Conservation (phyloP, 2,329 filamentous ascomycete genomes). For the Aspergillus intermedius region DNA sequence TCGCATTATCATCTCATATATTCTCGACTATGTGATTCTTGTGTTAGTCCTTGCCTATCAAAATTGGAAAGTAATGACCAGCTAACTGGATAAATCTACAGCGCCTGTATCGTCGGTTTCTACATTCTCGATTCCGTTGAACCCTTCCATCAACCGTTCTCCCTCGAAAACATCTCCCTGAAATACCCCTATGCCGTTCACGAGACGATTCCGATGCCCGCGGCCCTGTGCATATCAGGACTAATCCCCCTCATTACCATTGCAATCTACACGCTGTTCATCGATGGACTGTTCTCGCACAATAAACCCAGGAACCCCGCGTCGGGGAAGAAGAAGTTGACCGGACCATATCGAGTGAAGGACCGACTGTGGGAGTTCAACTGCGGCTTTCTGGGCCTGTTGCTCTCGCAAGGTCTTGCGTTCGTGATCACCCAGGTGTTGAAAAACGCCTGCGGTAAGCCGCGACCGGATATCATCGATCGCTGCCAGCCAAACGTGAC, state of each 20-base stretch:
- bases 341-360: constrained; percentile 46
- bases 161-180: constrained; percentile 50
- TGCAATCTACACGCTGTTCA: constrained; percentile 49
- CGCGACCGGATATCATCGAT: constrained; percentile 53
- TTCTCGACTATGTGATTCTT: constrained; percentile 55
- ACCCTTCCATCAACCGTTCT: constrained; percentile 54
- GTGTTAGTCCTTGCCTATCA: constrained; percentile 37
- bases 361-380: constrained; percentile 58
- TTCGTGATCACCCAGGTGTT: constrained; percentile 53
- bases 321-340: constrained; percentile 33
- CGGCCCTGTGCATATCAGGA: constrained; percentile 45
- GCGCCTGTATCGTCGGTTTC: constrained; percentile 47
- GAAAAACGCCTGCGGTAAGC: constrained; percentile 56
- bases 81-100: constrained; percentile 18
- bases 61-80: background rate
- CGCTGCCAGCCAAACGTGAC: constrained; percentile 41
- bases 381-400: constrained; percentile 52
- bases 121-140: constrained; percentile 47
- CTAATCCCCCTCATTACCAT: constrained; percentile 48
- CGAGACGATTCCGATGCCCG: constrained; percentile 48
- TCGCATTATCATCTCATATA: constrained; percentile 50
- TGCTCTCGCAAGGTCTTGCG: constrained; percentile 48
- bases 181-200: constrained; percentile 53
- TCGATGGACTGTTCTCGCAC: constrained; percentile 55
- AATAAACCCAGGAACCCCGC: constrained; percentile 29